phyloP scores from a whole-genome alignment of 163 green algal genomes.

The Chlamydomonas reinhardtii region DNA sequence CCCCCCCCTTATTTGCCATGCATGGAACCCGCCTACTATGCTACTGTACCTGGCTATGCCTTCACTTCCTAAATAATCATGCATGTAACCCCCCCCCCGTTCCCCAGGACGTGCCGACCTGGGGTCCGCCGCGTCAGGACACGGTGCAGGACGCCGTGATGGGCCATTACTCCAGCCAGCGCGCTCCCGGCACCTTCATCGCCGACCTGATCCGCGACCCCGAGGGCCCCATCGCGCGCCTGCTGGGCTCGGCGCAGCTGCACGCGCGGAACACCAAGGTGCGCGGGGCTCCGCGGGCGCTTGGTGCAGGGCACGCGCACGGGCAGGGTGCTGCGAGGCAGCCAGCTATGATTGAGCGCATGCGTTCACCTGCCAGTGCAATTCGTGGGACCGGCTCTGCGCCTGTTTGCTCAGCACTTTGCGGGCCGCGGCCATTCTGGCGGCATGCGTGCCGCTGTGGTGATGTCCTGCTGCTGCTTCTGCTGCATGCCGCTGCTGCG shows the following conservation, averaged over 20 bases:
- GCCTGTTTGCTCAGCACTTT: no score
- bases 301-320: background rate
- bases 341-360: no score
- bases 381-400: no score
- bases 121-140: conserved; percentile 22
- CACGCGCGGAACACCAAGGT: conserved; percentile 40
- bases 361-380: no score
- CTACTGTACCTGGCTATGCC: no score
- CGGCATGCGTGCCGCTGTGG: no score
- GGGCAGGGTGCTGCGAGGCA: background rate
- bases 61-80: background rate
- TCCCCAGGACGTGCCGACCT: conserved; percentile 11
- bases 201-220: conserved; percentile 8
- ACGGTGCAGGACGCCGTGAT: conserved; percentile 59
- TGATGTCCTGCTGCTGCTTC: no score
- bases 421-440: no score
- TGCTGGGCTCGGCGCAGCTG: conserved; percentile 20
- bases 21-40: no score
- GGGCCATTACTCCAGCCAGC: conserved; percentile 42
- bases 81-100: background rate
- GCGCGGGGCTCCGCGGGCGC: no score
- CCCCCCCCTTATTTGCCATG: no score
- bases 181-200: conserved; percentile 32
- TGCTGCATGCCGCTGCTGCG: background rate
- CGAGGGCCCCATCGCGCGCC: conserved; percentile 46